phyloP scores from a whole-genome alignment of 345 rosid genomes.

The Gossypium longicalyx region DNA sequence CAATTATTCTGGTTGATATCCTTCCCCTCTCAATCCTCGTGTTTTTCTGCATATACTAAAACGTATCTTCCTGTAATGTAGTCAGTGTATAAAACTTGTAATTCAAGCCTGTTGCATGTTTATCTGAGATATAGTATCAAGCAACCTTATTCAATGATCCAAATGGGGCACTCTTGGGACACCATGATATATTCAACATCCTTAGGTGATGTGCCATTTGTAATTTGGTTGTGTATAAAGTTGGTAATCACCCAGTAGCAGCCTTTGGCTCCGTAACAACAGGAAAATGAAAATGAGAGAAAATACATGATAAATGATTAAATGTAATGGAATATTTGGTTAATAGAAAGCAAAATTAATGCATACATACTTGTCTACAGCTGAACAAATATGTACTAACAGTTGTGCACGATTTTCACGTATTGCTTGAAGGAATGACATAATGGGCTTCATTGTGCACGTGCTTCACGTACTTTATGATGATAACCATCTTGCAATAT shows the following conservation, averaged over 20 bases:
- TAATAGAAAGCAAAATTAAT: too few relatives aligned
- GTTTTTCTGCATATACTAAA: neutral
- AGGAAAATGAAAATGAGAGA: neutral
- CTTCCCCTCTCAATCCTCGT: conserved; percentile 7
- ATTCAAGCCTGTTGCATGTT: conserved; percentile 10
- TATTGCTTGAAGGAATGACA: too few relatives aligned
- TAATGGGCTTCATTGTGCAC: too few relatives aligned
- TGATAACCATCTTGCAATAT: too few relatives aligned
- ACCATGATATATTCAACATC: neutral
- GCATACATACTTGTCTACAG: too few relatives aligned
- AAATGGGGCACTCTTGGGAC: conserved; percentile 4
- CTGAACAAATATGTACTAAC: too few relatives aligned
- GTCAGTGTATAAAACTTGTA: neutral
- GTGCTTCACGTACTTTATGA: too few relatives aligned
- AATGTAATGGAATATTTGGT: neutral
- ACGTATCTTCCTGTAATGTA: neutral
- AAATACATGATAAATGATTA: neutral
- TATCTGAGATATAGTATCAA: neutral
- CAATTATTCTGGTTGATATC: conserved; percentile 3
- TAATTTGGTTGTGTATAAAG: neutral
- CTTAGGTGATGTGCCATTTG: neutral
- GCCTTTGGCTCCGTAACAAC: neutral
- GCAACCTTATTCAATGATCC: conserved; percentile 1
- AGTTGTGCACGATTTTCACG: too few relatives aligned
- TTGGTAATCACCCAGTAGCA: neutral